Base-by-base conservation (phyloP, 768 basidiomycete genomes). In the Chalciporus sphaerocephalus region DNA sequence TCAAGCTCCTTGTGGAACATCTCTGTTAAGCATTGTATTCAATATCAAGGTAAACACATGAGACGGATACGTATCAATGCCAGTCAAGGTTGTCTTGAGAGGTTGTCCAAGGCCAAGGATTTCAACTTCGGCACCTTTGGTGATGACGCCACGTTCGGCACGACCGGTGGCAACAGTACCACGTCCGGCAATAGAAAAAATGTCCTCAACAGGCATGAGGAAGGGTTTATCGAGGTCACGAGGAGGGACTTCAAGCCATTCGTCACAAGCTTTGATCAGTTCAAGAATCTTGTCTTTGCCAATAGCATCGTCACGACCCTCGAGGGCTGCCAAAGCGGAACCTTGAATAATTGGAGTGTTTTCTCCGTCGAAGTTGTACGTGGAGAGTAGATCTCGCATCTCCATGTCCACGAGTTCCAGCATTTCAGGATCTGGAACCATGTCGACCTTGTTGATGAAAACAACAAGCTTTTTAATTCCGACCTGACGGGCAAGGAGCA, bases 1-100 rank as follows among this genome's bases (percentile, higher is more conserved):
- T 99, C 96, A 44, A 99, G 81, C 72, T 99, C 96, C 75, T 96
- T 97, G 78, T 96, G 95, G 84, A 98, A 98, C 92, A 96, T 97
- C 71, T 97, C 95, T 93, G 55, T 41, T 13, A 15, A 53, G 32
- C 8, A 13, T 32, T 11, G 24, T 6, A 16, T 16, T 57, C 21
- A 58, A 49, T 37, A 40, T 34, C 15, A 24, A 30, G 13, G 22
- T 18, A 6, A 28, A 36, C 17, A 20, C 16, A 15, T 18, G 15
- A 2, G n/a, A 32, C 15, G 8, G 30, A n/a, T 24, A 5, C 51
- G 41, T 55, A 86, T 86, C 91, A 63, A 94, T 90, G 58, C 96
- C 96, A 59, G 93, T 99, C 44, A 99, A 74, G 11, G 86, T 95
- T 12, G 95, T 94, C 79, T 94, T 97, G 68, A 91, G 70, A 43